Evolutionary conservation across 805 yeast genomes (phyloP), one percentile per base, ranked within the genome.

Genomic region (Sugiyamaella smithiae): DNA sequence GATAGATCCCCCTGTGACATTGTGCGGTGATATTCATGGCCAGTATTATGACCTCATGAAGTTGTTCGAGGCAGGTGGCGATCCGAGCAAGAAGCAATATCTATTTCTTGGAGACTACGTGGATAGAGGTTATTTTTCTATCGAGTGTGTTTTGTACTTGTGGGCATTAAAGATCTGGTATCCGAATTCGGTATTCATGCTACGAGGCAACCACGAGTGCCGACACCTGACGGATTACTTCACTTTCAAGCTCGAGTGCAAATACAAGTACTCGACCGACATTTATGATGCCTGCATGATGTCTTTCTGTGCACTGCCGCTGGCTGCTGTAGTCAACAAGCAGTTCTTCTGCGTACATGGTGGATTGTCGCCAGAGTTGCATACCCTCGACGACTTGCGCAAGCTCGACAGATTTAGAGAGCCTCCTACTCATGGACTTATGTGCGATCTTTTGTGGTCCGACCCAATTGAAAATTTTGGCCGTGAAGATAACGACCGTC

Each of bases 11-110:
- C 99, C 98, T 0, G 87, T 91, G 2, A 90, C 96, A 0, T 89
- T 91, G 2, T 89, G 97, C 70, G 99, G 99, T 49, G 98, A 91
- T 67, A 77, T 90, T n/a, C 98, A 91, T 67, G 99, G 99, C 14
- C 98, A 91, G 66, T 88, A 79, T 65, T 90, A 78, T 65, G 99
- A 91, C 66, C 73, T 91, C 57, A 74, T 90, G 79, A 89, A 90
- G 67, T 70, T 91, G 38, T 87, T 91, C 62, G 97, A 91, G 64
- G 91, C 89, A 14, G 96, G 97, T 33, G 98, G 98, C 1, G 82
- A 84, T 61, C 96, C 97, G 9, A 73, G 69, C 12, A 67, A 63
- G n/a, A 84, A 95, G 1, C 75, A 85, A 16, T 91, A 88, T 64
- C 70, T 90, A 46, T 90, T 91, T 60, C 68, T 90, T 48, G 97